phyloP scores from a whole-genome alignment of 148 eudicot genomes.

The Camellia granthamiana region DNA sequence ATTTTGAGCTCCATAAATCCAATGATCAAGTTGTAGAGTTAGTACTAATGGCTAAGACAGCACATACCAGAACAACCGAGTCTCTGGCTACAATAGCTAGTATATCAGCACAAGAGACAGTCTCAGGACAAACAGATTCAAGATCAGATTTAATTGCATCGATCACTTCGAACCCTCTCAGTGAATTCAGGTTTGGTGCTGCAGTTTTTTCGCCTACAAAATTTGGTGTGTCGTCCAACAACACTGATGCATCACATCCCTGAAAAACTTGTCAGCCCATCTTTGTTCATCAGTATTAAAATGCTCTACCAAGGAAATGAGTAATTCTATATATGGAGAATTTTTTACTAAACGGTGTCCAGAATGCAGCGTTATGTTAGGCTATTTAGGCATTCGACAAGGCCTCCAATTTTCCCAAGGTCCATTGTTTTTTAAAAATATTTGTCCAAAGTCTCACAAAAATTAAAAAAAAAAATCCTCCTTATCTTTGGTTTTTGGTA shows the following conservation, averaged over 20 bases:
- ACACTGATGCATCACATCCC: constrained; percentile 71
- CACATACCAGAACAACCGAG: constrained; percentile 49
- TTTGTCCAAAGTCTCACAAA: no score
- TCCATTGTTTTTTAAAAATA: no score
- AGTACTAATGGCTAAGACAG: background rate
- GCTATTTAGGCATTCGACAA: no score
- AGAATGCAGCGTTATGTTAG: no score
- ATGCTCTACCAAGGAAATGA: no score
- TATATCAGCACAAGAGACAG: constrained; percentile 68
- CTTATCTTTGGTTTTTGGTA: no score
- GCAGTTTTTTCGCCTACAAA: constrained; percentile 56
- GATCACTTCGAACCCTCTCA: constrained; percentile 60
- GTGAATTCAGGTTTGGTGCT: constrained; percentile 46
- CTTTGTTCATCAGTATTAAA: background rate
- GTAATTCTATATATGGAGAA: no score
- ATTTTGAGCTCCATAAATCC: background rate
- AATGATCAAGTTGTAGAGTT: background rate
- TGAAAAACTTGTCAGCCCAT: constrained; percentile 12
- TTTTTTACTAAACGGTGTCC: no score
- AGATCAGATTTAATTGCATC: constrained; percentile 55
- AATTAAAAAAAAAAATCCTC: no score
- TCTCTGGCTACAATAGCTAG: constrained; percentile 61
- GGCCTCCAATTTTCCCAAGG: no score
- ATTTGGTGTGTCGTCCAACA: constrained; percentile 45
- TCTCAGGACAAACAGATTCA: constrained; percentile 51